These are phyloP conservation scores for Arabidopsis hybrid DNA, from an alignment of 441 rosid species.

Conservation along the genomic window DNA sequence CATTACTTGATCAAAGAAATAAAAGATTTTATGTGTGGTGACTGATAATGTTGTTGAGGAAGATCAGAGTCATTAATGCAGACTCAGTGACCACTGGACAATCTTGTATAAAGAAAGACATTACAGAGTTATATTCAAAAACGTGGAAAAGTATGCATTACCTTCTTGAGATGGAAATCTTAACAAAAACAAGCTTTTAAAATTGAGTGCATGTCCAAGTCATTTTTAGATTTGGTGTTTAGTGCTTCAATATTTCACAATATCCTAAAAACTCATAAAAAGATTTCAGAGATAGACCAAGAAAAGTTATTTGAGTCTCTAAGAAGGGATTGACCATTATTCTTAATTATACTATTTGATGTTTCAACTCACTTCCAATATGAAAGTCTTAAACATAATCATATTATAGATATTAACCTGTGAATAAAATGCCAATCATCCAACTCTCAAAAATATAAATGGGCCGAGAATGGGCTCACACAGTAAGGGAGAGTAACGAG, in stretches of 20 bases:
- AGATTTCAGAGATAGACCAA: background rate
- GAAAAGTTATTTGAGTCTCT: no score
- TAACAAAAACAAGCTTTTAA: background rate
- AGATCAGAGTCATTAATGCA: slow-evolving; percentile 3
- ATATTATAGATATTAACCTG: no score
- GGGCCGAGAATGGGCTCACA: slow-evolving; percentile 41
- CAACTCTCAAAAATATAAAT: background rate
- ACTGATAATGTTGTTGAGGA: background rate
- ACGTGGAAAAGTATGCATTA: background rate
- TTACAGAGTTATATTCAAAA: background rate
- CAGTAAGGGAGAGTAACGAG: background rate
- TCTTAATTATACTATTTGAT: no score
- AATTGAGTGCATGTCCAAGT: slow-evolving; percentile 12
- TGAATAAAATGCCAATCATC: background rate
- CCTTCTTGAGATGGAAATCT: background rate
- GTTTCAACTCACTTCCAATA: no score
- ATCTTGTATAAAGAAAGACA: background rate
- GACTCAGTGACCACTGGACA: slow-evolving; percentile 7
- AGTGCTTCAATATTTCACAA: slow-evolving; percentile 10
- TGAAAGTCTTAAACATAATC: no score
- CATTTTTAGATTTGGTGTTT: background rate
- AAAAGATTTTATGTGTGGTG: background rate
- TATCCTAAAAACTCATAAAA: background rate
- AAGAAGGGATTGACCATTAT: no score
- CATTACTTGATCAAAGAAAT: background rate